Base-by-base conservation (phyloP, 495 filamentous ascomycete genomes). In the Aspergillus steynii region DNA sequence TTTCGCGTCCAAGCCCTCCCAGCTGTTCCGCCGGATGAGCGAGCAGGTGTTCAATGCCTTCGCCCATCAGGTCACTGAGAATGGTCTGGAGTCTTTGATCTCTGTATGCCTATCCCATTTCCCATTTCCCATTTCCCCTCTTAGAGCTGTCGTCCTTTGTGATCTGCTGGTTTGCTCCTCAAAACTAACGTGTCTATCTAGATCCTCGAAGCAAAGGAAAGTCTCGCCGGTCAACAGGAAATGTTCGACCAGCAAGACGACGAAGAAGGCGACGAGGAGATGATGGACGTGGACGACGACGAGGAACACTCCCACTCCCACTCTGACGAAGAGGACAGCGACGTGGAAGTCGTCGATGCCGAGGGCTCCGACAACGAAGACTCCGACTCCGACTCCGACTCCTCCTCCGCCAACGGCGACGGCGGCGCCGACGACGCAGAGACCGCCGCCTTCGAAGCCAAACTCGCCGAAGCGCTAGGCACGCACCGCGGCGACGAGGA, bases 11-110 rank as follows among this genome's bases (percentile, higher is more conserved):
- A 94, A 91, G 70, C 92, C 86, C 7, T 96, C 92, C 7, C 84
- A 87, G 46, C 80, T 98, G 12, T 89, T 96, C 75, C 85, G 92
- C 34, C 93, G 93, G 59, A 86, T 96, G 47, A 89, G 92, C 25
- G 86, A 91, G 70, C 89, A 93, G 67, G 93, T 96, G 0, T 98
- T 99, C 67, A 80, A 86, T 48, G 86, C 85, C 8, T 94, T 96
- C 75, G 88, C 89, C 7, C 71, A 81, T 26, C 79, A 87, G 57
- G 80, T 97, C 61, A 90, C 88, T 2, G 74, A 78, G n/a, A 84
- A 86, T 31, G 89, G 87, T 5, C 71, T 99, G 59, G 83, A 88
- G 48, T 89, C 92, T 5, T 80, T 96, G 65, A 86, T 87, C 5
- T 77, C 77, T 52, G 78, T 80, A 77, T 56, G 76, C 72, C 68